Evolutionary conservation across 1,139 yeast species (phyloP).

Genomic region (Candida sp.): DNA sequence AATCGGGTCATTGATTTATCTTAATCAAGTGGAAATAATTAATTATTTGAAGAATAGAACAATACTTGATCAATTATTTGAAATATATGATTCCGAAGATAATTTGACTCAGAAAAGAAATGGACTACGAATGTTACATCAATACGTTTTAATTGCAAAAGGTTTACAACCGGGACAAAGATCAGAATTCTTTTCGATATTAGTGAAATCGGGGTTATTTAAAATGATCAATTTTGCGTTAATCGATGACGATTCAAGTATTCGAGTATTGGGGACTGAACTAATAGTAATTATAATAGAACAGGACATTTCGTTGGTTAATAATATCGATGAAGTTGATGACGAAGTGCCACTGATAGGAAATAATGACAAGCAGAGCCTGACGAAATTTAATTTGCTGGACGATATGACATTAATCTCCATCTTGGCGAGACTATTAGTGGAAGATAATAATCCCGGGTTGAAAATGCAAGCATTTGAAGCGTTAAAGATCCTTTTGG

Average conservation of each 20-base stretch:
- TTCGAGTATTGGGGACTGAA: slow-evolving; percentile 77
- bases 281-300: slow-evolving; percentile 78
- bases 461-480: slow-evolving; percentile 80
- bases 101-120: slow-evolving; percentile 45
- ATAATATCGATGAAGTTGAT: slow-evolving; percentile 27
- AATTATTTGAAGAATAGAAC: slow-evolving; percentile 57
- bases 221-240: slow-evolving; percentile 72
- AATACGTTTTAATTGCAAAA: slow-evolving; percentile 74
- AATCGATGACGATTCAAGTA: slow-evolving; percentile 43
- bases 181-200: slow-evolving; percentile 58
- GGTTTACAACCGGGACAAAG: slow-evolving; percentile 62
- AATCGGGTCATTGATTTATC: slow-evolving; percentile 61
- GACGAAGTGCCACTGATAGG: neutral
- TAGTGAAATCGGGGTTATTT: slow-evolving; percentile 70
- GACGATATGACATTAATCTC: slow-evolving; percentile 62
- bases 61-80: slow-evolving; percentile 53
- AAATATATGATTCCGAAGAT: slow-evolving; percentile 35
- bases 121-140: slow-evolving; percentile 79
- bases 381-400: slow-evolving; percentile 33
- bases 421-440: slow-evolving; percentile 58
- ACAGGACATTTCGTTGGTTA: slow-evolving; percentile 72
- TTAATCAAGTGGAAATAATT: slow-evolving; percentile 69
- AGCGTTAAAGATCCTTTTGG: slow-evolving; percentile 71
- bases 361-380: slow-evolving; percentile 14
- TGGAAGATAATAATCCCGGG: slow-evolving; percentile 67